A percentile compares a stretch with the other conserved stretches of the same genome.
Evolutionary conservation across 345 rosid species (phyloP).

Genomic region (Citropsis articulata): DNA sequence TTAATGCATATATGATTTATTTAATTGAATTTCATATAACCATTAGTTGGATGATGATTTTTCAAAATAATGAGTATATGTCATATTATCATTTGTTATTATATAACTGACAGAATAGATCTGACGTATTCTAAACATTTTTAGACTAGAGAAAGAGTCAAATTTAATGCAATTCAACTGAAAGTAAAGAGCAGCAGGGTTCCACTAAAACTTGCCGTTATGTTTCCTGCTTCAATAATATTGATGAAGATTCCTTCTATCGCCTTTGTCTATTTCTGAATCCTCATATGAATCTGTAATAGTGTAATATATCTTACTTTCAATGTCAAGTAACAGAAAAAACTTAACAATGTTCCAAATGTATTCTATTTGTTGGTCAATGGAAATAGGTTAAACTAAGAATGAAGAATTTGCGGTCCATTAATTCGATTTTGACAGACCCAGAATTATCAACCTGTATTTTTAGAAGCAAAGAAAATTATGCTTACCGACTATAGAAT

Average conservation of each 20-base stretch:
- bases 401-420: background rate
- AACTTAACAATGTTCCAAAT: background rate
- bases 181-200: slow-evolving; percentile 2
- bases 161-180: slow-evolving; percentile 12
- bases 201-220: background rate
- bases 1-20: too few relatives aligned
- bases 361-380: background rate
- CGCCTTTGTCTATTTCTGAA: too few relatives aligned
- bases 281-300: too few relatives aligned
- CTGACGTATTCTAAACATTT: too few relatives aligned
- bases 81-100: too few relatives aligned
- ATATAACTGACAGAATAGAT: fast-evolving
- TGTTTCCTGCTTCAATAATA: too few relatives aligned
- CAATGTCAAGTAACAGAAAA: background rate
- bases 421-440: background rate
- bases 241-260: too few relatives aligned
- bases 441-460: background rate
- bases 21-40: too few relatives aligned
- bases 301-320: too few relatives aligned
- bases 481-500: background rate
- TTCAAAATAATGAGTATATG: too few relatives aligned
- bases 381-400: background rate
- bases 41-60: too few relatives aligned
- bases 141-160: background rate
- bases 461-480: background rate